Evolutionary conservation across 2,329 filamentous ascomycete genomes (phyloP), one percentile per base, ranked within the genome.

Genomic region (Diaporthe amygdali): DNA sequence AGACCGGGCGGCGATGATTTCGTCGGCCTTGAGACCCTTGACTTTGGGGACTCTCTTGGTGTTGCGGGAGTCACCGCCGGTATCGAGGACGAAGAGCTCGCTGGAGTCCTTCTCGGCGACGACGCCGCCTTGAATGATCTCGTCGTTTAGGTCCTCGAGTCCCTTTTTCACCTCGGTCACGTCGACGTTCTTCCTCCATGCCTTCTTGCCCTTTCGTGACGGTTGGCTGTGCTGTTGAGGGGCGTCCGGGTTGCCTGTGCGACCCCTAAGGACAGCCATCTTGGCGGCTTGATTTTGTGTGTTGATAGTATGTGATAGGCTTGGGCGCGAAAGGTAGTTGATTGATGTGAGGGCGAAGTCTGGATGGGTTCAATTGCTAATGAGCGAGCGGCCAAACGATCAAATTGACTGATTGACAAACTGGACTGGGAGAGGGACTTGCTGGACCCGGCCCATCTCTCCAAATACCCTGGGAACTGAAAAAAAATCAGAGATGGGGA

Each of bases 161-260:
- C 96, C 96, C 68, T 92, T 85, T 77, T 96, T 89, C 32, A 99
- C 90, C 74, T 97, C 92, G 34, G 94, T 92, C 73, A 98, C 90
- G 83, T 99, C 94, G 82, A 99, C 94, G 84, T 99, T 97, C 82
- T 98, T 99, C 79, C 96, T 90, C 96, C 96, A 99, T 39, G 96
- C 96, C 85, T 97, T 98, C 84, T 98, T 98, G 77, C 97, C 96
- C 82, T 99, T 99, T 80, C 96, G 89, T 6, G 96, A 98, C 32
- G 95, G 90, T 82, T 99, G 96, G 74, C 90, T 95, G 83, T 92
- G 91, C 76, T 97, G 94, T 74, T 92, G 90, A 14, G 95, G 95
- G 22, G 94, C 92, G 44, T 87, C 83, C 15, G 83, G 82, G 44
- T 72, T 72, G 72, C 83, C 87, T 49, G 85, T 81, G 61, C 82